phyloP scores from a whole-genome alignment of 176 grass and related monocot species.

The Oryza coarctata region DNA sequence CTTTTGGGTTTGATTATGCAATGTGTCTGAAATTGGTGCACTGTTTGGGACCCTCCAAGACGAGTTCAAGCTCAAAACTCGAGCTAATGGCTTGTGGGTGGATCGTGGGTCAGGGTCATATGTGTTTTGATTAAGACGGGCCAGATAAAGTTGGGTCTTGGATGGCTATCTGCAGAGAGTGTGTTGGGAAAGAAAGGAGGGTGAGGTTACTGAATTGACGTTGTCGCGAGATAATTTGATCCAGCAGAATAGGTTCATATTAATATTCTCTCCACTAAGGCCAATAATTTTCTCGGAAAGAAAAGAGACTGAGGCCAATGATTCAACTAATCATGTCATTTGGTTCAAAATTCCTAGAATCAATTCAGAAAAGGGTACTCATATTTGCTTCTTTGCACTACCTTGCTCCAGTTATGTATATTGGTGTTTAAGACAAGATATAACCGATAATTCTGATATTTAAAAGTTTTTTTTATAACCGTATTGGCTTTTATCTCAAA shows the following conservation, averaged over 20 bases:
- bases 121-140: constrained; percentile 20
- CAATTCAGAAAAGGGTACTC: no score
- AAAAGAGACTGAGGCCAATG: no score
- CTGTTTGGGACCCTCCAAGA: constrained; percentile 36
- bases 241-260: constrained; percentile 16
- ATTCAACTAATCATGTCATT: no score
- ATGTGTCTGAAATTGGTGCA: constrained; percentile 21
- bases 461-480: no score
- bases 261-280: constrained; percentile 8
- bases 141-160: constrained; percentile 29
- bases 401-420: no score
- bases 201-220: constrained; percentile 8
- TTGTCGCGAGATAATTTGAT: not conserved
- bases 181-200: constrained; percentile 25
- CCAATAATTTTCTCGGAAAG: not conserved
- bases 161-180: constrained; percentile 23
- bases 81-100: not conserved
- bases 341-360: no score
- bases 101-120: not conserved
- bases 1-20: constrained; percentile 17
- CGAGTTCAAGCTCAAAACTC: constrained; percentile 12
- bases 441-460: no score
- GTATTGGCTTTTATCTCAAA: no score
- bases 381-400: no score
- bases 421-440: no score